Conservation (phyloP, 768 basidiomycete species). For the Asterophora lycoperdoides region DNA sequence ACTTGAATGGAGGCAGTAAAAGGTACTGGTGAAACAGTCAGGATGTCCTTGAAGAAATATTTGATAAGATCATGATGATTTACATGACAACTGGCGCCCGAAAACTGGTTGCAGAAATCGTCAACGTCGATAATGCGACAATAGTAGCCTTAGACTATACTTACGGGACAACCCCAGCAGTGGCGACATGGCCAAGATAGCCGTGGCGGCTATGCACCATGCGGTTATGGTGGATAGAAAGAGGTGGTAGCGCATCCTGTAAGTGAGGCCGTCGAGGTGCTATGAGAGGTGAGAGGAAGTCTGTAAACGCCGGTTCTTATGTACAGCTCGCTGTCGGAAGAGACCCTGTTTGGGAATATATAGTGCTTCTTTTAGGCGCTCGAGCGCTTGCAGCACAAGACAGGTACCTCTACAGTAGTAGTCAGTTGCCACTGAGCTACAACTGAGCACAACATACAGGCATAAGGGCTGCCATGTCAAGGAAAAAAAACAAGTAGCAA, state of each 20-base stretch:
- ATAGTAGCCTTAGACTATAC: background rate
- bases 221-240: background rate
- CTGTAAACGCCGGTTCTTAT: too few species aligned
- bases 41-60: background rate
- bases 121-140: background rate
- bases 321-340: too few species aligned
- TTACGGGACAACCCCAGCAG: background rate
- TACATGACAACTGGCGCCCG: background rate
- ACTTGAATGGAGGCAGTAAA: background rate
- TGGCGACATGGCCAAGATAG: background rate
- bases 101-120: background rate
- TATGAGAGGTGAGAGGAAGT: too few species aligned
- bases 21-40: background rate
- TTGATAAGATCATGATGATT: background rate
- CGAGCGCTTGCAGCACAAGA: too few species aligned
- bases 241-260: background rate
- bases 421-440: too few species aligned
- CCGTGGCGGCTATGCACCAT: background rate
- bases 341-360: too few species aligned
- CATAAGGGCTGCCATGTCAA: background rate
- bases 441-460: background rate
- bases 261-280: background rate
- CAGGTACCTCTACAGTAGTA: too few species aligned
- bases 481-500: conserved; percentile 3
- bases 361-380: too few species aligned